Conservation (phyloP, 1,139 yeast species). For the Blastobotrys arbuscula region DNA sequence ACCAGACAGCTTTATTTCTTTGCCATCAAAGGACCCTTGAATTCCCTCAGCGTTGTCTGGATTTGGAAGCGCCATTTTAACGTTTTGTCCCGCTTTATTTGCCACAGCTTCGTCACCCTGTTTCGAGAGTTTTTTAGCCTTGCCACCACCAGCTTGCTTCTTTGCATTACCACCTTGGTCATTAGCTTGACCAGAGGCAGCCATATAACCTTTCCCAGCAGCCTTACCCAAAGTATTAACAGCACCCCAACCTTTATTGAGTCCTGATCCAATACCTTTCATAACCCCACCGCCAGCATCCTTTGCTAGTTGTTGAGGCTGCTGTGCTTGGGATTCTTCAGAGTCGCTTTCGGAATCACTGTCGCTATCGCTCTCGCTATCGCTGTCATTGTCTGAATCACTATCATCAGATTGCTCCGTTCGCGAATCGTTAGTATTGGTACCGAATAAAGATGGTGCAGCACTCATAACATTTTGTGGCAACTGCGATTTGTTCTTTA, state of each 20-base stretch:
- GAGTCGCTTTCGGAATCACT: neutral
- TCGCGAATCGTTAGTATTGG: neutral
- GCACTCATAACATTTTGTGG: neutral
- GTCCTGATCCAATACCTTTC: neutral
- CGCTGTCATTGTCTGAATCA: neutral
- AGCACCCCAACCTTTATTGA: neutral
- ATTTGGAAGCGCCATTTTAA: neutral
- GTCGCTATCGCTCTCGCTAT: neutral
- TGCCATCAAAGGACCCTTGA: neutral
- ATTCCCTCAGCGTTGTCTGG: neutral
- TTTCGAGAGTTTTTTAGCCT: too few relatives aligned
- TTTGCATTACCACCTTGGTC: neutral
- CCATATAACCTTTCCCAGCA: neutral
- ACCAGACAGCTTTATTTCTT: conserved; percentile 1
- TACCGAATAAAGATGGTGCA: conserved; percentile 1
- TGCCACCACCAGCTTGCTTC: neutral
- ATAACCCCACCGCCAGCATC: neutral
- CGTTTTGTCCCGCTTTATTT: too few relatives aligned
- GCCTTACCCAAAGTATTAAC: conserved; percentile 1
- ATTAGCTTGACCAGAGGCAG: neutral
- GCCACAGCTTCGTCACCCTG: too few relatives aligned
- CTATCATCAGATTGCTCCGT: neutral
- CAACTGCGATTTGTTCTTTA: neutral
- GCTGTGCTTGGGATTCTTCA: neutral
- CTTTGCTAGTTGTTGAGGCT: neutral